Evolutionary conservation across 2,329 filamentous ascomycete species (phyloP).

Genomic region (Aspergillus uvarum): DNA sequence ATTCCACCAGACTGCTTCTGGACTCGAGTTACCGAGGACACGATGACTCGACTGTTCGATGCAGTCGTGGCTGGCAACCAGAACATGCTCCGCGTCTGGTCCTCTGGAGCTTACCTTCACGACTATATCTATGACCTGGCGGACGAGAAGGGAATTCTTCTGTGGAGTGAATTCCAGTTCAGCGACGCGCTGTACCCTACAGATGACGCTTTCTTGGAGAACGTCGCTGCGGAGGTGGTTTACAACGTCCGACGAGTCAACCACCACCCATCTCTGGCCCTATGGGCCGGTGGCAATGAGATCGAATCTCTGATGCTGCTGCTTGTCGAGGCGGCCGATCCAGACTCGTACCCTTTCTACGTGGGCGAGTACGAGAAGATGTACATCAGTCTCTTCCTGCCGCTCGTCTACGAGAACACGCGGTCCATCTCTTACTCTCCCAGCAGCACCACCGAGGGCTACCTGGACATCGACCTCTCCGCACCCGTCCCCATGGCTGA

Average conservation of each 20-base stretch:
- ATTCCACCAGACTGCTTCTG: conserved; percentile 64
- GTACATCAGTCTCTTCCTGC: conserved; percentile 57
- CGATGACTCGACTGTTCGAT: conserved; percentile 55
- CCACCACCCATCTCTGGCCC: conserved; percentile 57
- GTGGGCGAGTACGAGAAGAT: conserved; percentile 58
- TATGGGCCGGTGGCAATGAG: conserved; percentile 61
- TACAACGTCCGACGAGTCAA: conserved; percentile 63
- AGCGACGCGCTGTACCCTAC: conserved; percentile 61
- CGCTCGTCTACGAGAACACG: conserved; percentile 58
- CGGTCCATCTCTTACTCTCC: conserved; percentile 62
- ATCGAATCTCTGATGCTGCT: conserved; percentile 57
- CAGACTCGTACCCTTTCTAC: conserved; percentile 46
- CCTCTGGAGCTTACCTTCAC: conserved; percentile 59
- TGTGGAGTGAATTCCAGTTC: conserved; percentile 66
- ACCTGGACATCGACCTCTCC: conserved; percentile 55
- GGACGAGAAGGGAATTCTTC: conserved; percentile 59
- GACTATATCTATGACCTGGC: conserved; percentile 65
- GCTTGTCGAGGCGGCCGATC: conserved; percentile 45
- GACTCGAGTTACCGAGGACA: conserved; percentile 56
- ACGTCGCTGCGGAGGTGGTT: conserved; percentile 55
- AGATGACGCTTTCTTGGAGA: conserved; percentile 54
- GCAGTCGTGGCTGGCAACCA: conserved; percentile 59
- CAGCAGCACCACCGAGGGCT: conserved; percentile 61
- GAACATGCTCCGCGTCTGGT: conserved; percentile 65
- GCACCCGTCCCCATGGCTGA: conserved; percentile 54